phyloP scores from a whole-genome alignment of 805 yeast genomes.

The Lipomyces kockii region DNA sequence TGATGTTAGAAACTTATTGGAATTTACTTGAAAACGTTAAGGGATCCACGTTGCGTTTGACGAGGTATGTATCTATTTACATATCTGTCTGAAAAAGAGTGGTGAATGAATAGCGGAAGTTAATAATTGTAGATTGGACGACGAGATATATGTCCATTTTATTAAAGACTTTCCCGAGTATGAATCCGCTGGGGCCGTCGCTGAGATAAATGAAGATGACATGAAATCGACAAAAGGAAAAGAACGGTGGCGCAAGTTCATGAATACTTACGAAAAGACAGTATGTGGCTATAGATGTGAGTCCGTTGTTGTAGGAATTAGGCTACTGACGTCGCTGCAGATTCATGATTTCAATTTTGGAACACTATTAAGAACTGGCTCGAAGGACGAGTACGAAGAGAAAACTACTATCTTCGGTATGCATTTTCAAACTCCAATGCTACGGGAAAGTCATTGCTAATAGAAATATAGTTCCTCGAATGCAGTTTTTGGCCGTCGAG shows the following conservation, averaged over 20 bases:
- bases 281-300: conserved; percentile 9
- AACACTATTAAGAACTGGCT: conserved; percentile 78
- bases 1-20: conserved; percentile 74
- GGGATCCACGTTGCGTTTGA: conserved; percentile 73
- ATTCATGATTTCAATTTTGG: conserved; percentile 96
- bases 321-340: conserved; percentile 4
- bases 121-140: conserved; percentile 42
- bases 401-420: conserved; percentile 76
- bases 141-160: conserved; percentile 48
- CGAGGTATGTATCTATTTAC: conserved; percentile 36
- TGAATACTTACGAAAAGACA: conserved; percentile 76
- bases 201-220: conserved; percentile 69
- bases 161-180: conserved; percentile 87
- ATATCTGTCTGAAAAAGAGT: no score
- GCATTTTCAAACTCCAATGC: not conserved
- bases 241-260: conserved; percentile 86
- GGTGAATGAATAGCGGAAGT: not conserved
- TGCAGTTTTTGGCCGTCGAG: conserved; percentile 94
- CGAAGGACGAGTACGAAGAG: conserved; percentile 76
- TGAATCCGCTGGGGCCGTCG: conserved; percentile 58
- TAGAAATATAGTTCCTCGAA: conserved; percentile 59
- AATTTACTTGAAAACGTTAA: conserved; percentile 68
- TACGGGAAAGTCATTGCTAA: not conserved
- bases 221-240: conserved; percentile 83
- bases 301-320: not conserved